Evolutionary conservation across 2,329 filamentous ascomycete genomes (phyloP), one percentile per base, ranked within the genome.

Genomic region (Delphinella strobiligena): DNA sequence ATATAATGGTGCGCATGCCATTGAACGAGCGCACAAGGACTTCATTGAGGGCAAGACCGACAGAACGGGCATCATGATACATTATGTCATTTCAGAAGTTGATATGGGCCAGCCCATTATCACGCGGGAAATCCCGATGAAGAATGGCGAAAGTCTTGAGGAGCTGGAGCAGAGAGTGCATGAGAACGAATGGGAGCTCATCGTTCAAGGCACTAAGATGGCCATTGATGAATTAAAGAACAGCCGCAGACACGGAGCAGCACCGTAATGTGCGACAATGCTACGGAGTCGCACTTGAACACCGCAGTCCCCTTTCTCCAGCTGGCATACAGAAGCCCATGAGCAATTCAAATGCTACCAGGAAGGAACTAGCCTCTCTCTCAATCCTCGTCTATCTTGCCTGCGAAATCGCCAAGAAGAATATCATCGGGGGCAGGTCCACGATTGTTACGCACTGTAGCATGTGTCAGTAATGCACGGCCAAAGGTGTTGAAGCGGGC

Each of bases 21-120:
- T 94, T 50, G 75, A 82, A 51, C 70, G 84, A 17, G 85, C 87
- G 3, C 86, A 77, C 61, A 69, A 74, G 34, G 85, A 84, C 42
- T 87, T 82, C 55, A 61, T 78, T 54, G 72, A 71, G 47, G 72
- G 85, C 8, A 73, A 78, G 51, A 71, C 82, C 48, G 71, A 72
- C 47, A 72, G 70, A 47, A 87, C 75, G 0, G 87, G 88, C 1
- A 79, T 93, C 39, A 94, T 93, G 88, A 77, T 86, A 12, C 87
- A 94, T 62, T 80, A 88, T 60, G 86, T 93, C 12, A 68, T 70
- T 51, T 55, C 55, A 7, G 76, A 89, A 57, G 85, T 94, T 40
- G 87, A 94, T 63, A 73, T 80, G 53, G 87, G 87, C 2, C 67
- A 73, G 47, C 79, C 83, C 8, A 80, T 93, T 50, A 53, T 88